phyloP scores from a whole-genome alignment of 2,329 filamentous ascomycete species.

The Exophiala spinifera region DNA sequence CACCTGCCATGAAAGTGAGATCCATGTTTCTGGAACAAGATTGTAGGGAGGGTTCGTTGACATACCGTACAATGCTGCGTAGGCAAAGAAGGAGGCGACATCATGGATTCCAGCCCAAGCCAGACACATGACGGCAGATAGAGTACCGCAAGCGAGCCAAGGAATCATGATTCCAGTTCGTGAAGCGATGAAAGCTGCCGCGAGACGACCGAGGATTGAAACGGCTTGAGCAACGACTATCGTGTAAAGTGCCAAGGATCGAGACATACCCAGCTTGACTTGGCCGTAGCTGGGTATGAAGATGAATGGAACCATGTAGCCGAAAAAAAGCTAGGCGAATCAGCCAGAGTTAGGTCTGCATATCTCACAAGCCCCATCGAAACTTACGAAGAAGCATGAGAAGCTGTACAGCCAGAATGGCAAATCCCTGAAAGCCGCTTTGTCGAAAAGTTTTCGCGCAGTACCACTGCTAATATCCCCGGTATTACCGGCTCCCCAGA shows the following conservation, averaged over 20 bases:
- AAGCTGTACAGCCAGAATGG: slow-evolving; percentile 42
- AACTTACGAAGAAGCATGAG: slow-evolving; percentile 33
- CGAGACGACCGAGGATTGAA: slow-evolving; percentile 53
- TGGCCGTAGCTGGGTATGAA: slow-evolving; percentile 38
- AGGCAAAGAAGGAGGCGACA: slow-evolving; percentile 53
- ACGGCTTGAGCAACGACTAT: slow-evolving; percentile 61
- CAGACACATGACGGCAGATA: slow-evolving; percentile 42
- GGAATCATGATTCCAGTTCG: slow-evolving; percentile 55
- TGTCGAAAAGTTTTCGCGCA: slow-evolving; percentile 44
- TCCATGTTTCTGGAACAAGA: too few relatives aligned
- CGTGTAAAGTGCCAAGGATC: slow-evolving; percentile 51
- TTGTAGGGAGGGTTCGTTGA: background rate
- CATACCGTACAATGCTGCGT: slow-evolving; percentile 55
- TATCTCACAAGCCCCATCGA: background rate
- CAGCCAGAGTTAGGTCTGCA: background rate
- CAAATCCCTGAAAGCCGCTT: slow-evolving; percentile 44
- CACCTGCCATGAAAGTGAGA: slow-evolving; percentile 33
- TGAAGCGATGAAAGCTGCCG: slow-evolving; percentile 56
- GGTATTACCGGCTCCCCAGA: slow-evolving; percentile 25
- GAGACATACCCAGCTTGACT: slow-evolving; percentile 33
- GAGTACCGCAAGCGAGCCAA: slow-evolving; percentile 46
- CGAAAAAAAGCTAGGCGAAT: slow-evolving; percentile 37
- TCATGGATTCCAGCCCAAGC: slow-evolving; percentile 55
- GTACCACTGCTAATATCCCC: slow-evolving; percentile 39
- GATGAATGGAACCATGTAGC: slow-evolving; percentile 49